Base-by-base conservation (phyloP, 169 alveolate species). In the Amoebophrya sp. region DNA sequence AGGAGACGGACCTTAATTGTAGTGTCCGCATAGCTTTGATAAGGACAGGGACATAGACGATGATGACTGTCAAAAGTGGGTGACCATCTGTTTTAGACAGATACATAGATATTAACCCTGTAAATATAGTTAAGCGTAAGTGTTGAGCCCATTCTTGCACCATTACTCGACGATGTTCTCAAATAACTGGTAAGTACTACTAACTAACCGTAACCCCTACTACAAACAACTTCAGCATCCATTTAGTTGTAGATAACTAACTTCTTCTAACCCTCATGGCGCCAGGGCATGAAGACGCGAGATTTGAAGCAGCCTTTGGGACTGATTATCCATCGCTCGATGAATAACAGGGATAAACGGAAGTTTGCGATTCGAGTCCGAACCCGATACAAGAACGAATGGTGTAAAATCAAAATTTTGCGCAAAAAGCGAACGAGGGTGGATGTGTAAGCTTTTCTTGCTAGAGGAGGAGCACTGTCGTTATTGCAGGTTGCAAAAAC, bases 211-310 rank as follows among this genome's bases (percentile, higher is more conserved):
- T 83, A 29, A 29, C 29, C 26, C 93, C 91, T 90, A 90, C n/a
- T 26, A n/a, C 29, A 29, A 29, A 26, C 29, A 26, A 90, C n/a
- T 83, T 89, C 40, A 26, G 29, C 29, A 26, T 26, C 53, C 89
- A n/a, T 89, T 26, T 89, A 0, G 0, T 36, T 39, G 41, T 33
- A 39, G 34, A n/a, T 0, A 91, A 41, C 41, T 90, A 93, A 95
- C 97, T 3, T 97, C 97, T 14, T 95, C 96, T 24, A 93, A 96
- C 91, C 94, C 95, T 78, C 95, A 95, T 53, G 96, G 95, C 41
- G 95, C 96, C 12, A 96, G 95, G 98, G 98, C 38, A 94, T 89
- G 93, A 94, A 93, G 90, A 96, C 98, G 26, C 83, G 98, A 29
- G 92, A 95, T 78, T 93, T 92, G 41, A 91, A 95, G 92, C 95